Base-by-base conservation (phyloP, 805 yeast species). In the Kluyveromyces starmeri region DNA sequence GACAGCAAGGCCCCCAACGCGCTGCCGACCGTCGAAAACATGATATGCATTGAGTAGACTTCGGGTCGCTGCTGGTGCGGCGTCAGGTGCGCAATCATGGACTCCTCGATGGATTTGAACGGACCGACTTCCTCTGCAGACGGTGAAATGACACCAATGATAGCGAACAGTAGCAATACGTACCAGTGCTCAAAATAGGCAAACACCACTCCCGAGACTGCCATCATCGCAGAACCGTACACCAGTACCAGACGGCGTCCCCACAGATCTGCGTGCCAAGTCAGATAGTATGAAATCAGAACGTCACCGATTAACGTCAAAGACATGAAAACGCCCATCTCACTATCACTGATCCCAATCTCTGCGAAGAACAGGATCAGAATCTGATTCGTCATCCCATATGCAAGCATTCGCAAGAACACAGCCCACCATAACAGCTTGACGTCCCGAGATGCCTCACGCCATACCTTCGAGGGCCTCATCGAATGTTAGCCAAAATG, bases 81-180 rank as follows among this genome's bases (percentile, higher is more conserved):
- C 0, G 94, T 79, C 42, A 85, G 59, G 55, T 83, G 89, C 0
- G 95, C 92, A 32, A 85, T 65, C 25, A 83, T 70, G 1, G 89
- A 76, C 50, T 84, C 95, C 53, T 85, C 95, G 19, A 85, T 75
- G 0, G 92, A 74, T 50, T 82, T 79, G 56, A 85, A 85, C 0
- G 95, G 95, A 0, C 95, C 95, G 0, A 88, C 83, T 50, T 85
- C 95, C 48, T 79, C 86, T 16, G 95, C 94, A 19, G 84, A 75
- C 2, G 95, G 92, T 2, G 94, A 82, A 6, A 85, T 81, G 12
- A 85, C 95, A 1, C 95, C 95, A 20, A 83, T 38, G 2, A 83
- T 70, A 2, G 95, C 92, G 7, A 92, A 92, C 2, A 66, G 16
- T 14, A 85, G 59, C 25, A 85, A 61, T 1, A 79, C 42, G 43